These are phyloP conservation scores for Prunus fruticosa DNA, from an alignment of 306 rosid genomes.

Conservation along the genomic window DNA sequence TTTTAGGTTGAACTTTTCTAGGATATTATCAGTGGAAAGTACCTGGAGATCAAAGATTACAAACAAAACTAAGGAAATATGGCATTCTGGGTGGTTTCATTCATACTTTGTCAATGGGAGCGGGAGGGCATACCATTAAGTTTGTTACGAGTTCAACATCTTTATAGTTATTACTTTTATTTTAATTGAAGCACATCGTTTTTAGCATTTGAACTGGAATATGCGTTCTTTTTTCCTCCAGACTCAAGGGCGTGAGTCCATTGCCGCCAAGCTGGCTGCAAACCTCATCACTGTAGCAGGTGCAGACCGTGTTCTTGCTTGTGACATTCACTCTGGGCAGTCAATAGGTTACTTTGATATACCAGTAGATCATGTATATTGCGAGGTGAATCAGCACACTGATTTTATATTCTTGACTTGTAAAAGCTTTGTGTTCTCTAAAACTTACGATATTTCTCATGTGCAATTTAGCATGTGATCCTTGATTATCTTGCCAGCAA, in stretches of 20 bases:
- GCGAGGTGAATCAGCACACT: constrained; percentile 55
- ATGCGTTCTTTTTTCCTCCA: constrained; percentile 8
- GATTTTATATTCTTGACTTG: constrained; percentile 19
- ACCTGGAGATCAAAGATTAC: neutral
- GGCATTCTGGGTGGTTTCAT: neutral
- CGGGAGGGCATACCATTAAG: neutral
- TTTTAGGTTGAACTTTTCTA: neutral
- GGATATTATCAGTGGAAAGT: neutral
- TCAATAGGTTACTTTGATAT: constrained; percentile 98
- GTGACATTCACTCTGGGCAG: constrained; percentile 99
- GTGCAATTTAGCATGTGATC: constrained; percentile 66
- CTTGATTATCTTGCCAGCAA: constrained; percentile 99
- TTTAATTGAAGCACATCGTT: neutral
- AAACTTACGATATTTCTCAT: constrained; percentile 31
- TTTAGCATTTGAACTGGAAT: constrained; percentile 7
- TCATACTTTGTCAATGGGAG: neutral
- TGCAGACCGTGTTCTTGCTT: constrained; percentile 95
- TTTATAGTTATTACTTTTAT: neutral
- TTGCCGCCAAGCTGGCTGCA: constrained; percentile 96
- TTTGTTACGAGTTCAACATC: neutral
- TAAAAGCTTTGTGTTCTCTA: constrained; percentile 21
- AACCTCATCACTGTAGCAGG: constrained; percentile 96
- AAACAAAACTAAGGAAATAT: constrained; percentile 1
- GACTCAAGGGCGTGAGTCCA: constrained; percentile 98
- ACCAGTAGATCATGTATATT: constrained; percentile 92